Evolutionary conservation across 306 rosid genomes (phyloP), one percentile per base, ranked within the genome.

Genomic region (Prinsepia uniflora): DNA sequence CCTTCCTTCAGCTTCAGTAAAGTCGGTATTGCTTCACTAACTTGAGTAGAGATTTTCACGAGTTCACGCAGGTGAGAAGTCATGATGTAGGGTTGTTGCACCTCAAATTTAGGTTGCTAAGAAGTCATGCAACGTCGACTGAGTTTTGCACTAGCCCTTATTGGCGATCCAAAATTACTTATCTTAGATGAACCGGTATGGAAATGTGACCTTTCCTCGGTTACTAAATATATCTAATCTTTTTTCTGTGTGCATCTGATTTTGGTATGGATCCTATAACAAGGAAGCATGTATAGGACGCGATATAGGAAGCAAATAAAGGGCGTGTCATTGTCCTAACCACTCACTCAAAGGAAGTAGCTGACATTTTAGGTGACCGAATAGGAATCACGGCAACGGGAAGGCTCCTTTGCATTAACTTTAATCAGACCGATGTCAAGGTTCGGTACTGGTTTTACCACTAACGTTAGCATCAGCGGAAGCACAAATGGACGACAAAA

Each of bases 261-360:
- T 86, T 64, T 46, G 96, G 98, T 62, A 88, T 86, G 92, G 98
- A 90, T 87, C 97, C 98, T 65, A 86, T 93, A 81, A 84, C 98
- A 67, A 90, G 98, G 77, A 87, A 97, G 78, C 92, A 88, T 75
- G 94, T 90, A 24, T 93, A 97, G 97, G 92, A 90, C 86, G 88
- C 90, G 46, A 87, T 93, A 36, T 89, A 86, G 70, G 80, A 79
- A 64, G 97, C 98, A 36, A 93, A 93, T 79, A 86, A 36, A 76
- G 97, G 96, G 40, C 92, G 96, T 0, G 90, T 92, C 19, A 86
- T 93, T 77, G 76, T 93, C 74, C 89, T 90, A 46, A 93, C 97
- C 59, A 93, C 98, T 43, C 97, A 93, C 76, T 93, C 97, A 49
- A 93, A 90, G 98, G 98, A 93, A 86, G 98, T 90, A 86, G 98